Evolutionary conservation across 139 green algal genomes (phyloP).

Genomic region (Volvox africanus): DNA sequence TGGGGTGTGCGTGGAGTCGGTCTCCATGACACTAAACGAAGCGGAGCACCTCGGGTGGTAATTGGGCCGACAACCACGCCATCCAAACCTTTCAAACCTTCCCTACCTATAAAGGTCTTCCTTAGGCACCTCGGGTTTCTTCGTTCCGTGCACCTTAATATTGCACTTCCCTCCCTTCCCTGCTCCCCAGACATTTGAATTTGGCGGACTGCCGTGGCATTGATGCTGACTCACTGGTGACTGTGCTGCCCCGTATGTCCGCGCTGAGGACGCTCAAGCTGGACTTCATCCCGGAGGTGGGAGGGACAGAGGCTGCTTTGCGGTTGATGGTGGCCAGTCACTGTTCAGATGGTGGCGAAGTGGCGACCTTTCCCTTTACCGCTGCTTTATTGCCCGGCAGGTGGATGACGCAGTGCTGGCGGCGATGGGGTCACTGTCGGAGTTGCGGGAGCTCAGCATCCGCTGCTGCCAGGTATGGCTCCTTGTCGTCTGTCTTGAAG

Average conservation of each 20-base stretch:
- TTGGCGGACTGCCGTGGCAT: constrained; percentile 70
- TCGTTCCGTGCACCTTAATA: neutral
- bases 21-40: no score
- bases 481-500: no score
- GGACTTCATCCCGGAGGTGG: constrained; percentile 62
- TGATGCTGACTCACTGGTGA: constrained; percentile 47
- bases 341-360: no score
- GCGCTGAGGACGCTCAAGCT: constrained; percentile 57
- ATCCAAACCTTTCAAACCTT: no score
- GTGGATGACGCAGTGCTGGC: constrained; percentile 51
- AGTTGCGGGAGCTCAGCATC: constrained; percentile 47
- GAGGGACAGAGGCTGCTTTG: neutral
- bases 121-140: no score
- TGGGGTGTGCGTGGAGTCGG: no score
- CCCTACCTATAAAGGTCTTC: no score
- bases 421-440: constrained; percentile 12
- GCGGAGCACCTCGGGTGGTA: no score
- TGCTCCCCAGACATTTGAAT: constrained; percentile 55
- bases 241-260: constrained; percentile 44
- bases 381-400: constrained; percentile 24
- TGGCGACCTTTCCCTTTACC: no score
- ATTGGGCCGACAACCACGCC: no score
- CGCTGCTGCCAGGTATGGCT: constrained; percentile 49
- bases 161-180: neutral
- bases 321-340: no score